Base-by-base conservation (phyloP, 352 stramenopile species). In the Pythium insidiosum region DNA sequence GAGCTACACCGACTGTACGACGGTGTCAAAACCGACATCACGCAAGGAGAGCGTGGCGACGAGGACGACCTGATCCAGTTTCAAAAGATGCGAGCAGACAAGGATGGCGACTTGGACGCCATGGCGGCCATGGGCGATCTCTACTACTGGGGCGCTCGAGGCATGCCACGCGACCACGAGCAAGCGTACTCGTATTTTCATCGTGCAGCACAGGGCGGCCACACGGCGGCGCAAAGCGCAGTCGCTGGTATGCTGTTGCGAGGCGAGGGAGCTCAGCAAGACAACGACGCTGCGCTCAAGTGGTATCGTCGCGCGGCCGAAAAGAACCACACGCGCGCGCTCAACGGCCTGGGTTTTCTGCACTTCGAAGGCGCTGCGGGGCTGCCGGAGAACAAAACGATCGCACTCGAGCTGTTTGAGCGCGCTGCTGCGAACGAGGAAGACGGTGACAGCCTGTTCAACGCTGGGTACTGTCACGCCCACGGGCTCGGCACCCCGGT, bases 391-490 rank as follows among this genome's bases (percentile, higher is more conserved):
- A 95, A 96, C 63, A 76, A 87, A 43, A 78, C 73, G 7, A 56
- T 66, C 35, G 87, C 84, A 18, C 67, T 94, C 11, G 61, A 73
- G 41, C 82, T 81, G 31, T 96, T 96, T 60, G 68, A 94, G 43
- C 60, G 63, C 28, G 82, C 85, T n/a, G 82, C 85, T 3, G 50
- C 49, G 22, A 87, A 88, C 22, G 40, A 81, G 38, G 65, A 76
- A 33, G 85, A 95, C 36, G 84, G 76, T 0, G 87, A 96, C 50
- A 94, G 81, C n/a, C 42, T 95, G 2, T 96, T 95, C 43, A 96
- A 96, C 43, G 75, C 85, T 1, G 87, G 78, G 0, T 88, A 91
- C 54, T 95, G 84, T 41, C 53, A 93, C 34, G 68, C 73, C 0
- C 41, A 63, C 4, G 85, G 82, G 3, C 59, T 85, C 10, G 85